Evolutionary conservation across 768 basidiomycete genomes (phyloP), one percentile per base, ranked within the genome.

Genomic region (Sistotremastrum niveocremeum): DNA sequence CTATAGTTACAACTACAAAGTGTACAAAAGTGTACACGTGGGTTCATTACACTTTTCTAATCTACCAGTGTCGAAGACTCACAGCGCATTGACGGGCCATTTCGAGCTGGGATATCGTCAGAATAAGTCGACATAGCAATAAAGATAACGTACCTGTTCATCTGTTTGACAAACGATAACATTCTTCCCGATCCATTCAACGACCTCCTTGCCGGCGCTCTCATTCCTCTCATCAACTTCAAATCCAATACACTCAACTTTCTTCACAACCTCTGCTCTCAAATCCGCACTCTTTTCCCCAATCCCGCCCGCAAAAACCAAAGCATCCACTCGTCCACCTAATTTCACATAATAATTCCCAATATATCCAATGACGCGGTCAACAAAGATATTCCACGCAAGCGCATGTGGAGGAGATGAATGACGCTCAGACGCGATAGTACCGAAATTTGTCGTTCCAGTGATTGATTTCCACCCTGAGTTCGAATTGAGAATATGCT

Each of bases 281-380:
- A 97, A 61, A 52, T 74, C 69, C 11, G 62, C 65, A 49, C 79
- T 75, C 52, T 69, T 71, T 62, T 95, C 91, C 0, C 91, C 91
- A 44, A 95, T 87, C 0, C 89, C 89, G 3, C 90, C 89, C 0
- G 84, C 72, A 58, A 93, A 90, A 8, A 91, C 84, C 37, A 93
- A 56, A 2, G 81, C 88, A 58, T 90, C 83, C 20, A 20, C 20
- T 20, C 20, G 20, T 10, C 74, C 74, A 33, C 68, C 69, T 28
- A 90, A 72, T 58, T 84, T 81, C 53, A 87, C 64, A 53, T 80
- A 76, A 59, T 88, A 90, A 41, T 77, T 70, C 5, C 82, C 87
- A 40, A 87, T 60, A 51, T 68, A 88, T 54, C 79, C 71, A 46
- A 85, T 54, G 41, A 93, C 69, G 12, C 88, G 68, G 60, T 93